Conservation (phyloP, 169 alveolate genomes). For the Plasmodium gonderi region DNA sequence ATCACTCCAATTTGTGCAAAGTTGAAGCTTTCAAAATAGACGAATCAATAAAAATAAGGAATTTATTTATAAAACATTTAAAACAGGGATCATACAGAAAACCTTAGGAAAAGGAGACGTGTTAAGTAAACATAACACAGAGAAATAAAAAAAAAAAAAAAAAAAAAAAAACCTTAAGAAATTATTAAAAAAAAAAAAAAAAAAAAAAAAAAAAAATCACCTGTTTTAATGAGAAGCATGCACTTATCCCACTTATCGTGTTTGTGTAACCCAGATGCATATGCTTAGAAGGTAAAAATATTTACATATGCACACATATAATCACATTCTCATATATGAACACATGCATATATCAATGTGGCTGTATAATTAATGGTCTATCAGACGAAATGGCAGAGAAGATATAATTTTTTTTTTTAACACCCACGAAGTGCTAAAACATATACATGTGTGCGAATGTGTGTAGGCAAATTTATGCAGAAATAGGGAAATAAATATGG, state of each 20-base stretch:
- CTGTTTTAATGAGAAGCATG: neutral
- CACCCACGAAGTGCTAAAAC: constrained; percentile 2
- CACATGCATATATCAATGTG: too few relatives aligned
- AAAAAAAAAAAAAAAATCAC: neutral
- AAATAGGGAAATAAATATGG: neutral
- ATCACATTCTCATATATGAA: too few relatives aligned
- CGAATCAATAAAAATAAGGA: neutral
- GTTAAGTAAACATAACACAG: neutral
- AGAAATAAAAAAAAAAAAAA: neutral
- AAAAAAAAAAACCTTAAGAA: neutral
- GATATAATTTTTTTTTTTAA: too few relatives aligned
- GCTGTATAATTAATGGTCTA: too few relatives aligned
- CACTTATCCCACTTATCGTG: neutral
- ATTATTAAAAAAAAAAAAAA: neutral
- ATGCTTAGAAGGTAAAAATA: too few relatives aligned
- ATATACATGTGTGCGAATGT: neutral
- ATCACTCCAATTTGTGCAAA: neutral
- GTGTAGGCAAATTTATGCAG: neutral
- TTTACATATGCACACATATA: too few relatives aligned
- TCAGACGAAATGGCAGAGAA: too few relatives aligned
- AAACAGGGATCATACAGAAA: neutral
- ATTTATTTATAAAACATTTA: neutral
- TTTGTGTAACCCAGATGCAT: neutral
- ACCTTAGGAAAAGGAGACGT: neutral
- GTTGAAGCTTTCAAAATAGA: neutral